Evolutionary conservation across 495 filamentous ascomycete species (phyloP).

Genomic region (Xylaria sp.): DNA sequence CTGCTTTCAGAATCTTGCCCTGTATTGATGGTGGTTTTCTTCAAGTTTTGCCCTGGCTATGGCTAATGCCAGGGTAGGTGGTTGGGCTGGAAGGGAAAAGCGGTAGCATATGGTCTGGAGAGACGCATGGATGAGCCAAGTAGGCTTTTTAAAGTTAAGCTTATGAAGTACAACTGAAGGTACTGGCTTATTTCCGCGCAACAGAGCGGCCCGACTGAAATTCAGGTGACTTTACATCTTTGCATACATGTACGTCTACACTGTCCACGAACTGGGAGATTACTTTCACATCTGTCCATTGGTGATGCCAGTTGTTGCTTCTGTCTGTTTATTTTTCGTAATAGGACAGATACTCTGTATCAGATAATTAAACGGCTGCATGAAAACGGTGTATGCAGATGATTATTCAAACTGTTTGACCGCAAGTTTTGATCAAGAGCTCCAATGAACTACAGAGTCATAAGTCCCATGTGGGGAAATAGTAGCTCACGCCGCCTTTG

Average conservation of each 20-base stretch:
- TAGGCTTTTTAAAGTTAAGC: constrained; percentile 15
- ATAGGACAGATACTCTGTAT: constrained; percentile 16
- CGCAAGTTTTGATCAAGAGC: background rate
- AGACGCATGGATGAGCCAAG: constrained; percentile 20
- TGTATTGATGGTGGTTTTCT: constrained; percentile 41
- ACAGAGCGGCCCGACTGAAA: constrained; percentile 15
- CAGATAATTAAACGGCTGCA: constrained; percentile 10
- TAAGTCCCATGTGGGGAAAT: background rate
- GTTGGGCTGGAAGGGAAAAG: constrained; percentile 35
- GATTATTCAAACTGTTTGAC: background rate
- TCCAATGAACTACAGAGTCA: background rate
- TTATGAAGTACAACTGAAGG: constrained; percentile 19
- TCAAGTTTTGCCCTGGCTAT: constrained; percentile 35
- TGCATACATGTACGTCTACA: constrained; percentile 25
- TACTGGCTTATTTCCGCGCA: constrained; percentile 26
- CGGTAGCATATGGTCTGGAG: constrained; percentile 33
- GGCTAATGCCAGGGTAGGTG: constrained; percentile 36
- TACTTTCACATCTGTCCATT: background rate
- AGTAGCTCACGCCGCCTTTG: constrained; percentile 1
- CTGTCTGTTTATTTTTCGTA: constrained; percentile 19
- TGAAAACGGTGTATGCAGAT: background rate
- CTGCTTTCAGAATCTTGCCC: constrained; percentile 42
- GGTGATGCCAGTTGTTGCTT: constrained; percentile 7
- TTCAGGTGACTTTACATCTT: constrained; percentile 22
- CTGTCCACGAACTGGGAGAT: background rate